phyloP scores from a whole-genome alignment of 129 eudicot genomes.

The Arctium lappa region DNA sequence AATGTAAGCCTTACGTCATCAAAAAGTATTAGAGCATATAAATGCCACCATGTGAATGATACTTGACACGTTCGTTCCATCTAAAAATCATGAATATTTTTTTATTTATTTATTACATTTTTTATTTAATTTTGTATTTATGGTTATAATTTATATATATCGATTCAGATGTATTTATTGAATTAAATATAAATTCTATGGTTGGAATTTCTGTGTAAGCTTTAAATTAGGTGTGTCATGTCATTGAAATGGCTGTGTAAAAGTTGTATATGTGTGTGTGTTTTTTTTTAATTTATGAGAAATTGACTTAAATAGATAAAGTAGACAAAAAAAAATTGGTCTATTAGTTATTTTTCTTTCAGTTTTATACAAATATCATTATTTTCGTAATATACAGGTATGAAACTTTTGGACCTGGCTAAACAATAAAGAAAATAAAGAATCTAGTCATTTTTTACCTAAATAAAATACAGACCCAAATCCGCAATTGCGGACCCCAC shows the following conservation, averaged over 20 bases:
- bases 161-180: background rate
- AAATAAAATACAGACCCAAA: no score
- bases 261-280: no score
- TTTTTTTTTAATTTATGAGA: no score
- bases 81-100: background rate
- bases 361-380: no score
- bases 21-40: background rate
- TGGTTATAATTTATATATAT: background rate
- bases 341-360: no score
- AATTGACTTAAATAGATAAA: no score
- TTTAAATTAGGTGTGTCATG: background rate
- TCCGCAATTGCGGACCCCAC: no score
- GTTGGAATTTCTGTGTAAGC: background rate
- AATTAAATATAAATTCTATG: background rate
- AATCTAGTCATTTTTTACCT: no score
- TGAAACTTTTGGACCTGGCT: no score
- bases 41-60: background rate
- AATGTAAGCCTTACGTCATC: slow-evolving; percentile 29
- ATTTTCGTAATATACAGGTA: no score
- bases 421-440: no score
- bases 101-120: background rate
- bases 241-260: background rate
- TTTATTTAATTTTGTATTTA: background rate
- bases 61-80: background rate
- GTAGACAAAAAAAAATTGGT: no score